Base-by-base conservation (phyloP, 805 yeast species). In the Suhomyces vadensis region DNA sequence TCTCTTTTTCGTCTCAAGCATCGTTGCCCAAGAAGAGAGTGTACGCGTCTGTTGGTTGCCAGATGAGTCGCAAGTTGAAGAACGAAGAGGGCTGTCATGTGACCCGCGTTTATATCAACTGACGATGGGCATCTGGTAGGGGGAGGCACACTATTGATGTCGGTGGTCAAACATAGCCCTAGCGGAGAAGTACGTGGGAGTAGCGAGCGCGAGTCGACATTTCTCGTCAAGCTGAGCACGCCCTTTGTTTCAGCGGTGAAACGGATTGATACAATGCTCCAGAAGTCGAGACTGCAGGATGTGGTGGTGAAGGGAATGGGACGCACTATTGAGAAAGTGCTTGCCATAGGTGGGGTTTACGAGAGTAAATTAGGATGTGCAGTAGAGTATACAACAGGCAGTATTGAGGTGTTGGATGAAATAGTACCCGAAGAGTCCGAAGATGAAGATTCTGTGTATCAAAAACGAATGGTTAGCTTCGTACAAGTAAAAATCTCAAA, bases 271-370 rank as follows among this genome's bases (percentile, higher is more conserved):
- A 81, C 79, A 55, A 67, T 73, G 41, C 59, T 88, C 17, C 65
- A 60, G 4, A 73, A 71, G 37, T 64, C 65, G 43, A 60, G 57
- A 31, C 43, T 57, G 21, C 56, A 67, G 21, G 78, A 69, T 55
- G 71, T 88, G 6, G 69, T 75, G 0, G 74, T 90, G 2, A 63
- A 78, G 43, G 97, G 95, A 0, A 82, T 87, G 85, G 96, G 96
- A 2, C 58, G 58, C 19, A 57, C 91, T 7, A 79, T 85, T 7
- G 81, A 76, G 39, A 83, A 78, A 54, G 79, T 83, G 0, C 48
- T 85, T n/a, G 69, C 82, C 10, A 49, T 90, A 1, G 95, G 80
- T 0, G 59, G 80, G 21, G 75, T 81, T 54, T 85, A 82, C 56
- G 77, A 78, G 52, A 67, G 65, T 11, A 74, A 77, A 25, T 65